Evolutionary conservation across 306 rosid genomes (phyloP).

Genomic region (Quercus wislizeni): DNA sequence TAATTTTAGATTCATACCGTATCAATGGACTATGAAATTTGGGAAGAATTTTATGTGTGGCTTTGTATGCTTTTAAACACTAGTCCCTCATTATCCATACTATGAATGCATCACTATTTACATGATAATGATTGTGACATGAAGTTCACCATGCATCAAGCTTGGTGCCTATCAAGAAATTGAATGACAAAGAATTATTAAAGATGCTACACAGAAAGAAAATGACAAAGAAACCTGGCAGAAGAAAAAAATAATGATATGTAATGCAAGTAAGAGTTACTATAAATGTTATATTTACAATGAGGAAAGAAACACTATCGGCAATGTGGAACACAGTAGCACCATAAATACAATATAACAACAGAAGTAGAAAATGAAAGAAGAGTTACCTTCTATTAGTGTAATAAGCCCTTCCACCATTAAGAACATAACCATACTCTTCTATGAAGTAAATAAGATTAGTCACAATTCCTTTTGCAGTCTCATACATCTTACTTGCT

Average conservation of each 20-base stretch:
- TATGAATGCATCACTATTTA: neutral
- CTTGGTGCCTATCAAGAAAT: neutral
- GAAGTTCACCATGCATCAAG: neutral
- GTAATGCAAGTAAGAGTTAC: neutral
- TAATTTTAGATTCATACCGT: neutral
- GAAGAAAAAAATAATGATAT: neutral
- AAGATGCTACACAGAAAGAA: neutral
- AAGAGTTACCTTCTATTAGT: slow-evolving; percentile 72
- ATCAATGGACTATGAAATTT: neutral
- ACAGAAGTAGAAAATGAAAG: neutral
- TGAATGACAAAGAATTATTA: neutral
- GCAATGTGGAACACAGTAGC: neutral
- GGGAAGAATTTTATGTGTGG: neutral
- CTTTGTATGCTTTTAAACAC: neutral
- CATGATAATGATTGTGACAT: neutral
- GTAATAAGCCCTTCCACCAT: slow-evolving; percentile 84
- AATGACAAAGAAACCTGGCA: neutral
- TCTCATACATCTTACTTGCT: slow-evolving; percentile 76
- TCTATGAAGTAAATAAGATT: slow-evolving; percentile 67
- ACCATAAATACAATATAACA: neutral
- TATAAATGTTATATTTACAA: neutral
- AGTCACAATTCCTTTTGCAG: slow-evolving; percentile 62
- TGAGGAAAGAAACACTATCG: neutral
- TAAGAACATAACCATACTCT: slow-evolving; percentile 76
- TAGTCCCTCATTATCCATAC: no score